Conservation (phyloP, 1,139 yeast genomes). For the Hemisphaericaspora subhashii region DNA sequence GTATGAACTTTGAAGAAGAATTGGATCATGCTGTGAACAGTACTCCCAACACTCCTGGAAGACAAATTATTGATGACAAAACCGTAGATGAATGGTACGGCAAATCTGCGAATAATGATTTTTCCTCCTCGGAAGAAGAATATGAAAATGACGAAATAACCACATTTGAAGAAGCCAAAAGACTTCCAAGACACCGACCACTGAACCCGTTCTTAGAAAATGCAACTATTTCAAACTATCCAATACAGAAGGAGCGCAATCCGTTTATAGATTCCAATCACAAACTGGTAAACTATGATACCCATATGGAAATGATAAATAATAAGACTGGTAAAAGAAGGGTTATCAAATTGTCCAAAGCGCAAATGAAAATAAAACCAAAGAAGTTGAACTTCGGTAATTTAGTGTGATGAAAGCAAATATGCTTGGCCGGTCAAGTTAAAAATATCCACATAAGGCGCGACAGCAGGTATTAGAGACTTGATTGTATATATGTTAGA, state of each 20-base stretch:
- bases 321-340: slow-evolving; percentile 40
- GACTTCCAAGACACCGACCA: slow-evolving; percentile 9
- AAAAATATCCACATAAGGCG: background rate
- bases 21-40: slow-evolving; percentile 6
- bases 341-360: slow-evolving; percentile 32
- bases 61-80: slow-evolving; percentile 36
- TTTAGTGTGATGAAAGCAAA: background rate
- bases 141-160: slow-evolving; percentile 9
- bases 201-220: slow-evolving; percentile 15
- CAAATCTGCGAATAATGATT: slow-evolving; percentile 25
- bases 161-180: slow-evolving; percentile 8
- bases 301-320: slow-evolving; percentile 42
- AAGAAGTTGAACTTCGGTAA: slow-evolving; percentile 28
- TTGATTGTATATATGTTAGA: no score
- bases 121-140: slow-evolving; percentile 35
- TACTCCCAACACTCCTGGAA: slow-evolving; percentile 31
- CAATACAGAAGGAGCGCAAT: slow-evolving; percentile 3
- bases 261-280: slow-evolving; percentile 1
- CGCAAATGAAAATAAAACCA: slow-evolving; percentile 40
- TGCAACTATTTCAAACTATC: background rate
- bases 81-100: slow-evolving; percentile 42
- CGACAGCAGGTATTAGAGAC: no score
- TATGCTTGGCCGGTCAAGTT: slow-evolving; percentile 5
- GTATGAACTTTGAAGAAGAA: slow-evolving; percentile 10
- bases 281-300: slow-evolving; percentile 25